Evolutionary conservation across 2,329 filamentous ascomycete genomes (phyloP).

Genomic region (Cordyceps cicadae): DNA sequence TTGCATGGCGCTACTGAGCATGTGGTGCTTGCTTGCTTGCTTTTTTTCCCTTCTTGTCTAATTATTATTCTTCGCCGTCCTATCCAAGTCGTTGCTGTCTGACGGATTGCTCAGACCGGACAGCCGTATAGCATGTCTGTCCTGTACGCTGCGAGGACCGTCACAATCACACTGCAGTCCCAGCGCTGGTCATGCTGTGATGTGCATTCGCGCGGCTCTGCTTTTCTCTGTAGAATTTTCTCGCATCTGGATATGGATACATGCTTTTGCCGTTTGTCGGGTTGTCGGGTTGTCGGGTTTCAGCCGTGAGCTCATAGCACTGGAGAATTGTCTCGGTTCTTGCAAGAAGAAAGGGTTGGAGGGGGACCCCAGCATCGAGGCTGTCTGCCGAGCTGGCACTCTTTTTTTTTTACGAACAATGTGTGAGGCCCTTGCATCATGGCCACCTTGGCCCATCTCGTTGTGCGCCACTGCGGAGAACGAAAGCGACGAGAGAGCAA

Average conservation of each 20-base stretch:
- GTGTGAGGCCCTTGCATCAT: not conserved
- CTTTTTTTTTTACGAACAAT: not conserved
- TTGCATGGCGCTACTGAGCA: not conserved
- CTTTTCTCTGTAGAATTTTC: not conserved
- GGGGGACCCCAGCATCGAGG: not conserved
- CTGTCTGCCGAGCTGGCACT: not conserved
- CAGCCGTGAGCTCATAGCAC: not conserved
- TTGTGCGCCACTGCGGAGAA: conserved; percentile 11
- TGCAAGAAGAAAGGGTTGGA: not conserved
- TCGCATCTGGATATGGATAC: not conserved
- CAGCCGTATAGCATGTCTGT: not conserved
- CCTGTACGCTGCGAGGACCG: not conserved
- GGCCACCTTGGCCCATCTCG: not conserved
- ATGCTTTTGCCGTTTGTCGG: no score
- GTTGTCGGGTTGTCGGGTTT: not conserved
- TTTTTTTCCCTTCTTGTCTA: not conserved
- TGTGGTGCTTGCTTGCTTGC: not conserved
- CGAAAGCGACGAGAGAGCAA: not conserved
- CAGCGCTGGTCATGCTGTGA: not conserved
- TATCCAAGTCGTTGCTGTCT: not conserved
- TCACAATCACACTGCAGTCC: not conserved
- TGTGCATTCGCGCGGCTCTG: not conserved
- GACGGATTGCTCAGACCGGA: not conserved
- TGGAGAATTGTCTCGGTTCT: not conserved
- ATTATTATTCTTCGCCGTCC: not conserved